Conservation (phyloP, 2,329 filamentous ascomycete species). For the Bipolaris cookei region DNA sequence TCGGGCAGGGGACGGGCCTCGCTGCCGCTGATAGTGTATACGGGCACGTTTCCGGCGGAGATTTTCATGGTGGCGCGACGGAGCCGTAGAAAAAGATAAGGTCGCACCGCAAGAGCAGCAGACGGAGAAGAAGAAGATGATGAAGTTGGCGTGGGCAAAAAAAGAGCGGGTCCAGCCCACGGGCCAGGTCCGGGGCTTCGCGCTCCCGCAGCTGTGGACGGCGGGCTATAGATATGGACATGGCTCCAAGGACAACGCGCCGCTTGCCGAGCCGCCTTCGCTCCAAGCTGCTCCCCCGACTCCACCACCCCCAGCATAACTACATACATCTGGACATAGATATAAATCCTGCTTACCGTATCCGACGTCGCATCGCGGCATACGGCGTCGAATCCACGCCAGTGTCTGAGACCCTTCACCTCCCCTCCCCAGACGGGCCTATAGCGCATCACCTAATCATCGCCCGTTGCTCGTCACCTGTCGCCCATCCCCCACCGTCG, state of each 20-base stretch:
- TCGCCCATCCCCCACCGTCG: background rate
- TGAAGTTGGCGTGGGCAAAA: conserved; percentile 7
- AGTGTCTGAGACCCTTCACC: background rate
- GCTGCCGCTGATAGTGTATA: conserved; percentile 94
- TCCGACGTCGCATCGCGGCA: background rate
- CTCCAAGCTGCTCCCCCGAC: background rate
- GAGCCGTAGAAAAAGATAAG: background rate
- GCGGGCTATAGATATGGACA: no score
- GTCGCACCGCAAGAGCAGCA: background rate
- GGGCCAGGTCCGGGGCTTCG: background rate
- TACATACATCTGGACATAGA: no score
- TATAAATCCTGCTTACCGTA: no score
- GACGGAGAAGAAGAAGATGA: background rate
- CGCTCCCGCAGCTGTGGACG: background rate
- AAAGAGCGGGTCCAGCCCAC: conserved; percentile 11
- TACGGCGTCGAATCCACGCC: background rate
- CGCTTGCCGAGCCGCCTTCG: conserved; percentile 6
- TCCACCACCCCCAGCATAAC: background rate
- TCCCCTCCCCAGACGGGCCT: no score
- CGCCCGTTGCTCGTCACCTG: background rate
- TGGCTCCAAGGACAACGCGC: conserved; percentile 4
- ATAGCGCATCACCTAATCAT: no score
- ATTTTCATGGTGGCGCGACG: conserved; percentile 69
- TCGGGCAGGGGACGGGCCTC: conserved; percentile 88
- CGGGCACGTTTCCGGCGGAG: conserved; percentile 80